Evolutionary conservation across 805 yeast genomes (phyloP).

Genomic region (Clavispora carvajalis): DNA sequence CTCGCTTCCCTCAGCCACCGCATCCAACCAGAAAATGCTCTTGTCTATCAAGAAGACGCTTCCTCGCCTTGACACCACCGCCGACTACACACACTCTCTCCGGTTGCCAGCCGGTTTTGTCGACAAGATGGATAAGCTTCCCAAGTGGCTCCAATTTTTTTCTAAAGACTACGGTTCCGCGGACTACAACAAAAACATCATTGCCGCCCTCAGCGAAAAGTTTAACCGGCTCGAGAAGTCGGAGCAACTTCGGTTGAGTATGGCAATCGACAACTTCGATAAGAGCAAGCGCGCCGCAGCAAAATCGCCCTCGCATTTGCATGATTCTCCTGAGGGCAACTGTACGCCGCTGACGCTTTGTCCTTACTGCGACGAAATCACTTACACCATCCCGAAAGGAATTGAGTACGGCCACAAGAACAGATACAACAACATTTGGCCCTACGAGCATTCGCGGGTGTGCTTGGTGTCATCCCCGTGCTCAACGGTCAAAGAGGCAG

Average conservation of each 20-base stretch:
- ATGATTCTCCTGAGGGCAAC: constrained; percentile 3
- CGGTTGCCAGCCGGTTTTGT: constrained; percentile 16
- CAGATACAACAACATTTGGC: constrained; percentile 82
- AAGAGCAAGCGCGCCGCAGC: background rate
- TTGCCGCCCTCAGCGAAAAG: constrained; percentile 21
- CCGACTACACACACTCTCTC: constrained; percentile 20
- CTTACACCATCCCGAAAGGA: constrained; percentile 47
- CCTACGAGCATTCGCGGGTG: constrained; percentile 83
- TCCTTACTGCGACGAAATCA: constrained; percentile 37
- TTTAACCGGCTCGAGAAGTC: constrained; percentile 35
- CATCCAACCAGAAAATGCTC: constrained; percentile 30
- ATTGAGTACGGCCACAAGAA: constrained; percentile 78
- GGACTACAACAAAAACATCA: constrained; percentile 16
- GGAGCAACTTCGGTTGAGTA: constrained; percentile 34
- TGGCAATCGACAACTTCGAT: constrained; percentile 22
- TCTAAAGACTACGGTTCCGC: constrained; percentile 12
- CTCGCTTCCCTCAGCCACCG: constrained; percentile 37
- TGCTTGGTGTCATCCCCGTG: constrained; percentile 33
- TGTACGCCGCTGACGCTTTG: constrained; percentile 40
- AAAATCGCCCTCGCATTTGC: background rate
- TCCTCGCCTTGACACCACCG: constrained; percentile 20
- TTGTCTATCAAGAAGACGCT: constrained; percentile 31
- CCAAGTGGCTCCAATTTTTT: constrained; percentile 30
- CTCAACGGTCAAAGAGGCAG: constrained; percentile 8
- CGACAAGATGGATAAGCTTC: constrained; percentile 16